A percentile compares a stretch with the other conserved stretches of the same genome.
Conservation (phyloP, 805 yeast species). For the Sugiyamaella marilandica region DNA sequence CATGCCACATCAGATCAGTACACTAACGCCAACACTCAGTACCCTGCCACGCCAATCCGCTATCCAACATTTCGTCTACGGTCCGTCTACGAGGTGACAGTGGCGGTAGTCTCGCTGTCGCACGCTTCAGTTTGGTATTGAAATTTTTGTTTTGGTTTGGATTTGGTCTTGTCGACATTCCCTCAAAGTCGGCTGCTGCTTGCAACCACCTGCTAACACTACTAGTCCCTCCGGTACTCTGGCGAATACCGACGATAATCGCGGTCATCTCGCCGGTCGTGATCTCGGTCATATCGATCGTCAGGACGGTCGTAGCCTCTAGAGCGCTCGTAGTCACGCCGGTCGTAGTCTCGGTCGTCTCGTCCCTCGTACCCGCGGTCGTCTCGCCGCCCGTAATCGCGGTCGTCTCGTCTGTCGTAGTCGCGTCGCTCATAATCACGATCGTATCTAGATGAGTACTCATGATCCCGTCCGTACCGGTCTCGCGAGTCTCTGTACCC, state of each 20-base stretch:
- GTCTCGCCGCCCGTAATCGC: constrained; percentile 16
- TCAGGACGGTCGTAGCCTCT: constrained; percentile 6
- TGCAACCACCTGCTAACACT: background rate
- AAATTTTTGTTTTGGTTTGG: too few relatives aligned
- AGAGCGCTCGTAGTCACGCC: constrained; percentile 8
- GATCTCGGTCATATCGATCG: constrained; percentile 13
- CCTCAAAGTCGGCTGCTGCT: background rate
- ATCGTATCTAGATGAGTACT: constrained; percentile 21
- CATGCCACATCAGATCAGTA: too few relatives aligned
- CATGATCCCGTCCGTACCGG: constrained; percentile 23
- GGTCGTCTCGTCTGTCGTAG: constrained; percentile 12
- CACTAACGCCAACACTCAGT: too few relatives aligned
- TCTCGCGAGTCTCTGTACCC: constrained; percentile 24
- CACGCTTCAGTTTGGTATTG: too few relatives aligned
- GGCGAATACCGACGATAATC: constrained; percentile 14
- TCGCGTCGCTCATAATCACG: constrained; percentile 8
- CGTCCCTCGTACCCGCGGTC: constrained; percentile 16
- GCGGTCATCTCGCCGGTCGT: constrained; percentile 18
- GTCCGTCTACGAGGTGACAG: too few relatives aligned
- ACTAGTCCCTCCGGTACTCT: background rate
- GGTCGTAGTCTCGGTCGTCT: constrained; percentile 8
- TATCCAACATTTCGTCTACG: too few relatives aligned
- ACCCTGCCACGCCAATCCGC: too few relatives aligned
- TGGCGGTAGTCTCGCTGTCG: too few relatives aligned
- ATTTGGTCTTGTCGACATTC: too few relatives aligned